Conservation (phyloP, 23 red algal genomes). For the Gracilaria caudata region DNA sequence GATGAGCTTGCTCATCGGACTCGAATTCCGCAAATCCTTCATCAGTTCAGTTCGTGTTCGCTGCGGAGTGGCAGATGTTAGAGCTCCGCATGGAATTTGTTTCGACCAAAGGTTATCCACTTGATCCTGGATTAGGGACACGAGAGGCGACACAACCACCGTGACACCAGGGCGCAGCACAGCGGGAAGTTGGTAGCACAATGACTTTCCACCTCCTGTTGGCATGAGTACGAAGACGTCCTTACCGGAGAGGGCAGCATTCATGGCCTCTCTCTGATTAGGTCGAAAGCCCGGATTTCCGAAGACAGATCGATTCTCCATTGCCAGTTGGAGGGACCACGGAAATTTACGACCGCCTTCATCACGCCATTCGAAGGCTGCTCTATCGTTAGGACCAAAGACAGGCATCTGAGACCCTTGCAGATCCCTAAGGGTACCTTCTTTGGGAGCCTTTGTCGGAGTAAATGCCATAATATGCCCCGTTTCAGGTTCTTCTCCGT, state of each 20-base stretch:
- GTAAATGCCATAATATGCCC: constrained; percentile 65
- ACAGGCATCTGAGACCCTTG: constrained; percentile 53
- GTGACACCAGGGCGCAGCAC: constrained; percentile 77
- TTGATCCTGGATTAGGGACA: constrained; percentile 97
- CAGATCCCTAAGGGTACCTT: constrained; percentile 40
- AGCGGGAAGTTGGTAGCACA: constrained; percentile 95
- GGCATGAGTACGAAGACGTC: constrained; percentile 99
- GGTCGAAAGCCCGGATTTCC: constrained; percentile 82
- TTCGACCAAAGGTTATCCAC: constrained; percentile 82
- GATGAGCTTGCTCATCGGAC: constrained; percentile 76
- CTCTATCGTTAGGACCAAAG: constrained; percentile 13
- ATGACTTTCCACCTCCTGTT: constrained; percentile 98
- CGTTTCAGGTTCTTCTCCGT: neutral
- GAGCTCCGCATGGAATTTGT: constrained; percentile 77
- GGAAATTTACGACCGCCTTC: constrained; percentile 43
- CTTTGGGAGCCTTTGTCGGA: constrained; percentile 60
- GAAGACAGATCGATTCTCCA: constrained; percentile 74
- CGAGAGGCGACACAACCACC: constrained; percentile 93
- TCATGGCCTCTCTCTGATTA: constrained; percentile 96
- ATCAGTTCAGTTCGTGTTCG: constrained; percentile 68
- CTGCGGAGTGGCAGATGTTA: constrained; percentile 62
- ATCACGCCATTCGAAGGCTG: constrained; percentile 52
- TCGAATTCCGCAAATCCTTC: constrained; percentile 67
- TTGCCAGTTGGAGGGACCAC: constrained; percentile 71
- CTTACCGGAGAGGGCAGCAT: constrained; percentile 84